These are phyloP conservation scores for Hemisphaericaspora nanyangensis DNA, from an alignment of 805 yeast genomes.

Conservation along the genomic window DNA sequence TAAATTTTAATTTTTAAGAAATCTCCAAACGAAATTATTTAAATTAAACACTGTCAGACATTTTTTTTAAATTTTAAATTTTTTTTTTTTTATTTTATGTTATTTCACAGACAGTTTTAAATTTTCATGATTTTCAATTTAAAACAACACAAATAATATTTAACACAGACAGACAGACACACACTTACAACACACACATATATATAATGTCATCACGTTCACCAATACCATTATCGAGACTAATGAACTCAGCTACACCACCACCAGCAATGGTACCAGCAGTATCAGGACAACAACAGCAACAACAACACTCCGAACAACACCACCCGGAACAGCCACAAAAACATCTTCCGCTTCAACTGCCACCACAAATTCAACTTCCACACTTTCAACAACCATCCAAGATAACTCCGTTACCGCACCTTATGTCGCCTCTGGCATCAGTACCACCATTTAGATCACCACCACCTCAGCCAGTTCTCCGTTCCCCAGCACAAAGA, in stretches of 20 bases:
- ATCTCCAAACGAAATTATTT: background rate
- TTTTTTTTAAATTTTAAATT: background rate
- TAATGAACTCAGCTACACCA: background rate
- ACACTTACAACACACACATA: background rate
- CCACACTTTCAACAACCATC: background rate
- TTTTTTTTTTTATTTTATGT: background rate
- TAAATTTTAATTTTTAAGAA: no score
- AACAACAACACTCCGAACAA: background rate
- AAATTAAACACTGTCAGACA: background rate
- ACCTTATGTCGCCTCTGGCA: background rate
- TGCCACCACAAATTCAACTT: background rate
- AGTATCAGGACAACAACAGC: background rate
- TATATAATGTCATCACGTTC: background rate
- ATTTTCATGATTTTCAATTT: conserved; percentile 1
- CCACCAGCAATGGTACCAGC: background rate
- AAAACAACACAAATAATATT: background rate
- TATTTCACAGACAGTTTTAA: no score
- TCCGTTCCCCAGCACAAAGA: background rate
- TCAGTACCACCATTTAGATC: background rate
- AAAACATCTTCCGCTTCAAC: background rate
- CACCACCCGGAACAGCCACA: no score
- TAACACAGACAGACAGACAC: background rate
- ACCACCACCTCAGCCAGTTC: background rate
- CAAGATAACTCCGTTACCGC: background rate
- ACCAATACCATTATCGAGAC: conserved; percentile 1